These are phyloP conservation scores for Fistulinella prunicolor DNA, from an alignment of 768 basidiomycete species.

Conservation along the genomic window DNA sequence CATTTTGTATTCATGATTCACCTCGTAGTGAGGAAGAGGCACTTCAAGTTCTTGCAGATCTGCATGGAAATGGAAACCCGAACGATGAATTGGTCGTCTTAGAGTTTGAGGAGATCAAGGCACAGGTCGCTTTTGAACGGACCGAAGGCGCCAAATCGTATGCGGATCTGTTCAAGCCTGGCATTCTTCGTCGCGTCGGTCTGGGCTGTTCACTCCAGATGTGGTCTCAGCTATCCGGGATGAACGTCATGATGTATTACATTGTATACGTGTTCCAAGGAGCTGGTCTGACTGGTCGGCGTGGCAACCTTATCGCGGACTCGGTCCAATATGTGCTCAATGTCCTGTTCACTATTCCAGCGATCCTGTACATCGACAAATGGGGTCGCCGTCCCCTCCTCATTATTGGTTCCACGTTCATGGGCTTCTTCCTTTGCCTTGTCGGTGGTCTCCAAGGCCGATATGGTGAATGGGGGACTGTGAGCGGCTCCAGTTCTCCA, in stretches of 20 bases:
- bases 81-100: constrained; percentile 61
- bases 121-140: constrained; percentile 56
- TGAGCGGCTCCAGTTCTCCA: constrained; percentile 31
- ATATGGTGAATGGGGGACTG: constrained; percentile 59
- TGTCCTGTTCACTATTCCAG: constrained; percentile 41
- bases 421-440: constrained; percentile 76
- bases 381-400: constrained; percentile 82
- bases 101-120: constrained; percentile 66
- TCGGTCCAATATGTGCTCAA: constrained; percentile 56
- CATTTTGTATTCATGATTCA: neutral
- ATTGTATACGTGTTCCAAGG: constrained; percentile 70
- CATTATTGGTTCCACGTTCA: constrained; percentile 57
- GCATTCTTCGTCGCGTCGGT: constrained; percentile 66
- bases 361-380: constrained; percentile 64
- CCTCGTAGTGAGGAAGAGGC: constrained; percentile 49
- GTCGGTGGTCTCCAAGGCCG: constrained; percentile 72
- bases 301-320: constrained; percentile 73
- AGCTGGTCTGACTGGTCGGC: constrained; percentile 71
- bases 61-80: constrained; percentile 60
- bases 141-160: constrained; percentile 71
- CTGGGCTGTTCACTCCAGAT: constrained; percentile 72
- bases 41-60: constrained; percentile 67
- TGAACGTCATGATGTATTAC: constrained; percentile 77
- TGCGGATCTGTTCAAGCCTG: constrained; percentile 60
- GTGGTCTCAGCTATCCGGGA: constrained; percentile 76